These are phyloP conservation scores for Oryza officinalis DNA, from an alignment of 176 grass and related monocot species.

Conservation along the genomic window DNA sequence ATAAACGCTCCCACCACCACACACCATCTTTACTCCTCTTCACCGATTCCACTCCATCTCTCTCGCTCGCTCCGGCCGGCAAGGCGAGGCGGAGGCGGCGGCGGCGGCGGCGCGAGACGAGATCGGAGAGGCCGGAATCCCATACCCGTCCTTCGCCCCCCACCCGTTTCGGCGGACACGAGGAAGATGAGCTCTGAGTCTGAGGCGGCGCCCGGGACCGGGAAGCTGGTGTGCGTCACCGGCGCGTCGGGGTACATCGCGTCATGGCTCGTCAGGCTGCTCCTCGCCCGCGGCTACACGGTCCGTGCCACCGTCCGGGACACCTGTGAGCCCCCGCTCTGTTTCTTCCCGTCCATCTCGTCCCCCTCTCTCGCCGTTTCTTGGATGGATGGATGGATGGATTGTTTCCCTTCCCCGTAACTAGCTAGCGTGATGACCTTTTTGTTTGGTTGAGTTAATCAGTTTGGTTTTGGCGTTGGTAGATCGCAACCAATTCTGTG, in stretches of 20 bases:
- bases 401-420: not conserved
- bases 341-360: not conserved
- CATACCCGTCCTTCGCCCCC: not conserved
- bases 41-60: not conserved
- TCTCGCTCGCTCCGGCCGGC: no score
- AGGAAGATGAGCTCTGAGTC: conserved; percentile 18
- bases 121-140: no score
- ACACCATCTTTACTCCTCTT: not conserved
- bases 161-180: no score
- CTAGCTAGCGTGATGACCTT: not conserved
- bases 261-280: conserved; percentile 52
- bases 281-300: conserved; percentile 53
- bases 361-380: not conserved
- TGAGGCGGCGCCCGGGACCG: not conserved
- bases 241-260: conserved; percentile 60
- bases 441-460: not conserved
- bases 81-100: no score
- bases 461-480: not conserved
- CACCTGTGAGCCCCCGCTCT: not conserved
- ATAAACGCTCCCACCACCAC: not conserved
- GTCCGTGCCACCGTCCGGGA: conserved; percentile 53
- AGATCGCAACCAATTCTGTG: not conserved
- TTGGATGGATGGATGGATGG: not conserved
- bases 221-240: conserved; percentile 56
- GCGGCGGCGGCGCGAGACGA: no score